These are phyloP conservation scores for Pleurotus tuber-regium DNA, from an alignment of 768 basidiomycete genomes.

Conservation along the genomic window DNA sequence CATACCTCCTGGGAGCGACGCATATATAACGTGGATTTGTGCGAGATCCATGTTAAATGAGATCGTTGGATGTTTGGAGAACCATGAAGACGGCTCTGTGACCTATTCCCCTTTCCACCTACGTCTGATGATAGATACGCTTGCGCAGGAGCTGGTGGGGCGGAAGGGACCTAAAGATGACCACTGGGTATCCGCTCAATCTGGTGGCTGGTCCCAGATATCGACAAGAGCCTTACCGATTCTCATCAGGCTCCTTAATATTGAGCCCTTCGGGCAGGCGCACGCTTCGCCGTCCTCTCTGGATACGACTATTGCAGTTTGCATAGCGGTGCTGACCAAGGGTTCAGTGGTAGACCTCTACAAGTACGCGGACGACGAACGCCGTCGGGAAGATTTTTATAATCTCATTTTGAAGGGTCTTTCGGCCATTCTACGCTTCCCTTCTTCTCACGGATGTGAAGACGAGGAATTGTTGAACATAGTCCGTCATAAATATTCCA, in stretches of 20 bases:
- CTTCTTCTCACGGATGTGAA: conserved; percentile 5
- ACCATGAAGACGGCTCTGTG: not conserved
- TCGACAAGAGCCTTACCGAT: conserved; percentile 7
- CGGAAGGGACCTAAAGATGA: conserved; percentile 9
- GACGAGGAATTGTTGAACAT: not conserved
- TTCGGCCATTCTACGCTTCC: conserved; percentile 7
- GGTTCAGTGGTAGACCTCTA: not conserved
- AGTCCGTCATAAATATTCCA: conserved; percentile 6
- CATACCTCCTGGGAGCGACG: not conserved
- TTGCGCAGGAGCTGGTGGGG: conserved; percentile 3
- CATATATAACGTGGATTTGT: conserved; percentile 6
- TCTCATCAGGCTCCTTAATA: conserved; percentile 6
- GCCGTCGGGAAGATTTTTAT: not conserved
- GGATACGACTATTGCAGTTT: conserved; percentile 5
- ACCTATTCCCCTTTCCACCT: not conserved
- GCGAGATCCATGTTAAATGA: conserved; percentile 8
- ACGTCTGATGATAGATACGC: conserved; percentile 4
- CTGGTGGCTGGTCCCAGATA: conserved; percentile 4
- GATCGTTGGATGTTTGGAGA: conserved; percentile 3
- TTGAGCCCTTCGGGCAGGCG: not conserved
- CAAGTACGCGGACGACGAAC: not conserved
- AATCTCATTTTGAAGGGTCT: conserved; percentile 8
- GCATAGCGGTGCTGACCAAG: conserved; percentile 7
- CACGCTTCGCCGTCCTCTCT: not conserved
- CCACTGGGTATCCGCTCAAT: conserved; percentile 1